phyloP scores from a whole-genome alignment of 768 basidiomycete genomes.

The Paxillus ammoniavirescens region DNA sequence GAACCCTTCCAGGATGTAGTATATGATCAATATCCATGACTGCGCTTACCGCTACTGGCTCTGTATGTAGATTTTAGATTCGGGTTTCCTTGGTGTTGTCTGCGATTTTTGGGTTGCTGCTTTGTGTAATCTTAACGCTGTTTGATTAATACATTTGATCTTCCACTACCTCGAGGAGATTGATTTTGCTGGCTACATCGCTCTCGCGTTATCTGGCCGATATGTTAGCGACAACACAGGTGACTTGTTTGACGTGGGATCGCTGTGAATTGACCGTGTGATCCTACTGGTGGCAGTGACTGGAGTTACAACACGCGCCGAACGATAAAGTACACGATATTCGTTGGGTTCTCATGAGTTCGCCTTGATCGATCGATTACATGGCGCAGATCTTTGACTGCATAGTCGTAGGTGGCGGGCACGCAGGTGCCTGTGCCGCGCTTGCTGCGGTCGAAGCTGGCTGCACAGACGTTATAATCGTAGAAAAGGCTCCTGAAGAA shows the following conservation, averaged over 20 bases:
- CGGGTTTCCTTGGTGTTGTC: no score
- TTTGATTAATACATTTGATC: no score
- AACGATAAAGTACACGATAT: not conserved
- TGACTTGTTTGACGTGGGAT: not conserved
- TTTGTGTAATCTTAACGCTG: no score
- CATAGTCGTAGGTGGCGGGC: conserved; percentile 63
- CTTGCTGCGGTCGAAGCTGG: conserved; percentile 59
- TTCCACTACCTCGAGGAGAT: no score
- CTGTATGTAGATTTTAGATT: no score
- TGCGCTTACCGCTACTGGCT: no score
- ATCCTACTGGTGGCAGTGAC: not conserved
- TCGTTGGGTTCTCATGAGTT: not conserved
- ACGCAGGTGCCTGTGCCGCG: conserved; percentile 67
- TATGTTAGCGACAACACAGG: not conserved
- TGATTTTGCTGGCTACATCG: no score
- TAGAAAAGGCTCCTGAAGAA: conserved; percentile 62
- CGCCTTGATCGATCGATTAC: not conserved
- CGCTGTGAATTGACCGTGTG: not conserved
- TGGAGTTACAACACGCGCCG: no score
- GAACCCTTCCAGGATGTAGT: conserved; percentile 56
- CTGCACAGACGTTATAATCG: conserved; percentile 56
- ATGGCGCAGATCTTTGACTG: conserved; percentile 43
- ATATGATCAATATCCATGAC: no score
- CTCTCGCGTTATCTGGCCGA: no score
- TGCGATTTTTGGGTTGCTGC: no score